Base-by-base conservation (phyloP, 352 stramenopile species). In the Globisporangium orthogonon region DNA sequence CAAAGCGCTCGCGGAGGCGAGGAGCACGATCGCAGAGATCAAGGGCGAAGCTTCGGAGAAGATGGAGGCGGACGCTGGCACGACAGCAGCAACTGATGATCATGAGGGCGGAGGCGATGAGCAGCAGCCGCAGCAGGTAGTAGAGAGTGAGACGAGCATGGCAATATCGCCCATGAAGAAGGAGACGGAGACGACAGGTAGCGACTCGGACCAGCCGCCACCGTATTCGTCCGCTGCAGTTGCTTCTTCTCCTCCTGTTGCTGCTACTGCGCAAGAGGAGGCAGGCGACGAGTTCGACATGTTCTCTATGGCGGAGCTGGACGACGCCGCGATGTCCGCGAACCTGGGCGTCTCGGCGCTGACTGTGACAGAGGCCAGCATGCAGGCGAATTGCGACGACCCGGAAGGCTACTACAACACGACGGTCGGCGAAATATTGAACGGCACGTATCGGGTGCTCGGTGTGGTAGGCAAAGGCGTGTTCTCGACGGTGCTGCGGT, bases 401-500 rank as follows among this genome's bases (percentile, higher is more conserved):
- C 72, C 73, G 0, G 97, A 99, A 46, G 97, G 97, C 9, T 99
- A 99, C 72, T 99, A 99, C 77, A 96, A 89, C 46, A 86, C 94
- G 11, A 91, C 72, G 2, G 95, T 98, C 52, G 96, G 95, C 23
- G 96, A 99, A 71, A 60, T 98, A 7, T 84, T 99, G 2, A 78
- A 92, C 51, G 76, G 74, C 6, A 78, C 86, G 46, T 99, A 98
- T 63, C 87, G 85, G 6, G 95, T 99, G 23, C 69, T 98, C n/a
- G 92, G 95, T 7, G 79, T 88, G 6, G 89, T 93, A 13, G 97
- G 97, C 0, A 98, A 98, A 62, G 97, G 97, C 15, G 97, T 99
- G 1, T 99, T 99, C 67, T 98, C 92, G 5, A 98, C 93, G 4
- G 97, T 99, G 14, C 70, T 99, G n/a, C 93, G 97, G 54, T 98